Percentiles rank a stretch among this genome's conserved stretches.
These are phyloP conservation scores for Anthoceros angustus DNA, from an alignment of 225 moss, liverwort and hornwort genomes.

Conservation along the genomic window DNA sequence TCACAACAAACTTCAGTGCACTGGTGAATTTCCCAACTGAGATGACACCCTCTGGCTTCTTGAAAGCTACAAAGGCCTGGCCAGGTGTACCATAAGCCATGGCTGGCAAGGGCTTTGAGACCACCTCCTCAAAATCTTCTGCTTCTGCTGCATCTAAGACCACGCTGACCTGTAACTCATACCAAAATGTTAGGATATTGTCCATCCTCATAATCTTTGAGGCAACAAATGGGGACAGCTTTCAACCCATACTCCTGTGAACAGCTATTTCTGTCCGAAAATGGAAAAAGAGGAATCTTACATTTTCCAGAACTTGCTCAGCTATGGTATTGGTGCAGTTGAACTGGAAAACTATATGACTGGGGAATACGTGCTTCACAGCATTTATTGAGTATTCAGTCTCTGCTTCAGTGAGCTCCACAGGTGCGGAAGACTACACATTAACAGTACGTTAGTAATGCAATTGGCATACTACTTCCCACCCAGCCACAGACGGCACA, in stretches of 20 bases:
- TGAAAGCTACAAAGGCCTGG: slow-evolving; percentile 64
- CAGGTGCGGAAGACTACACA: slow-evolving; percentile 60
- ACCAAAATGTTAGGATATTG: slow-evolving; percentile 4
- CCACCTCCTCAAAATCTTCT: slow-evolving; percentile 39
- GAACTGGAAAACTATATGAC: slow-evolving; percentile 66
- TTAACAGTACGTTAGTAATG: slow-evolving; percentile 4
- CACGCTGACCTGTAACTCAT: slow-evolving; percentile 43
- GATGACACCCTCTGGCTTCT: slow-evolving; percentile 38
- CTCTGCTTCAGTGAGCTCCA: slow-evolving; percentile 86
- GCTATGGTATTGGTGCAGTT: slow-evolving; percentile 83
- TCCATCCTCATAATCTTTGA: background rate
- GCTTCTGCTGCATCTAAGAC: slow-evolving; percentile 54
- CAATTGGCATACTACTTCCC: slow-evolving; percentile 3
- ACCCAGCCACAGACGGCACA: background rate
- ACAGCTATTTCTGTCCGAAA: background rate
- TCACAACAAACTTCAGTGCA: slow-evolving; percentile 54
- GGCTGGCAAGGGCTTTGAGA: slow-evolving; percentile 41
- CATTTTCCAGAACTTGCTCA: slow-evolving; percentile 72
- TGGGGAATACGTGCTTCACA: slow-evolving; percentile 77
- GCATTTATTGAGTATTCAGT: slow-evolving; percentile 74
- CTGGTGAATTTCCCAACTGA: slow-evolving; percentile 59
- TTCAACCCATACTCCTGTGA: background rate
- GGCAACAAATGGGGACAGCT: background rate
- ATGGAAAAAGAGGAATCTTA: slow-evolving; percentile 12
- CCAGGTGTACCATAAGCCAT: slow-evolving; percentile 65